Conservation (phyloP, 78 protist genomes). For the Bigelowiella natans region DNA sequence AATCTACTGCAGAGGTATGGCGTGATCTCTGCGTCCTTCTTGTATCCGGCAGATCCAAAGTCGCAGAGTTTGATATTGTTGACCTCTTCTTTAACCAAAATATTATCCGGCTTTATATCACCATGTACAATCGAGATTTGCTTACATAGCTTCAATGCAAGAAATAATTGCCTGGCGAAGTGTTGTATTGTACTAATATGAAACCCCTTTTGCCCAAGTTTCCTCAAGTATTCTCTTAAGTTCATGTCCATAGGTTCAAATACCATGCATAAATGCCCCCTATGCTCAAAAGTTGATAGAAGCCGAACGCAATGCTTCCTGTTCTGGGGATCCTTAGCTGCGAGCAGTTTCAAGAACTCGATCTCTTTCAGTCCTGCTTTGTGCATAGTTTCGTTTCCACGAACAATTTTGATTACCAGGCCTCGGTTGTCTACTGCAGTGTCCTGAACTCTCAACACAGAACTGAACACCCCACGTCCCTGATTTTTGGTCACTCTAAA, state of each 20-base stretch:
- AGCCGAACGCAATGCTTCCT: conserved; percentile 51
- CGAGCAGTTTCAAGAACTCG: conserved; percentile 45
- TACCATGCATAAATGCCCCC: conserved; percentile 75
- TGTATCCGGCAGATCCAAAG: conserved; percentile 71
- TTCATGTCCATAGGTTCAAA: conserved; percentile 57
- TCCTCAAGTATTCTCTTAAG: conserved; percentile 31
- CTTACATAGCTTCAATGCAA: conserved; percentile 51
- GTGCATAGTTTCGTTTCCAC: conserved; percentile 58
- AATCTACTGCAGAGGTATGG: conserved; percentile 70
- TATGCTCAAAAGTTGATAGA: conserved; percentile 44
- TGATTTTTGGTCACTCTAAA: neutral
- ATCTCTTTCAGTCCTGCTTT: conserved; percentile 57
- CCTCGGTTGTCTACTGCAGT: conserved; percentile 19
- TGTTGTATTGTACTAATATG: conserved; percentile 56
- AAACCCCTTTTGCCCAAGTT: conserved; percentile 66
- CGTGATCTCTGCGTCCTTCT: conserved; percentile 54
- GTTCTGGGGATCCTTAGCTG: conserved; percentile 24
- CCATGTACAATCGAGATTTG: conserved; percentile 57
- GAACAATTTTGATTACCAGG: conserved; percentile 73
- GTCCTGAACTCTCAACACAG: conserved; percentile 17
- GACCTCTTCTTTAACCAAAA: conserved; percentile 17
- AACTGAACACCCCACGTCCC: conserved; percentile 13
- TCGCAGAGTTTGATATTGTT: conserved; percentile 54
- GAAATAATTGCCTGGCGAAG: conserved; percentile 62
- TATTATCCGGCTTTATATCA: conserved; percentile 75